These are phyloP conservation scores for Cryptosporidium tyzzeri DNA, from an alignment of 169 alveolate genomes.

Conservation along the genomic window DNA sequence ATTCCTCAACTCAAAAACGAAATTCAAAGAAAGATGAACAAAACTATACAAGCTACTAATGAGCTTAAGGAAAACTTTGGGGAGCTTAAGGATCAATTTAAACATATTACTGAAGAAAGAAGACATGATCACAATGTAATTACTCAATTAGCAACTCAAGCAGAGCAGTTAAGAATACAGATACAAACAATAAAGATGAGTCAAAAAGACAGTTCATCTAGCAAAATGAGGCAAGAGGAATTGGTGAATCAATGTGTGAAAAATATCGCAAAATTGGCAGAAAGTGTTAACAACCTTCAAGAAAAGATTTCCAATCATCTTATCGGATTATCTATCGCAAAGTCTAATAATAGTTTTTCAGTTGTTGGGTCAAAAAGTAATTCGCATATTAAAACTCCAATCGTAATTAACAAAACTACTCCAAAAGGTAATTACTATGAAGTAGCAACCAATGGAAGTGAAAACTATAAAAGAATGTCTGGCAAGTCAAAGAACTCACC, in stretches of 20 bases:
- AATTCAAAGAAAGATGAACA: conserved; percentile 65
- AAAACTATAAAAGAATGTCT: conserved; percentile 32
- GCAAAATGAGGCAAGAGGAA: conserved; percentile 62
- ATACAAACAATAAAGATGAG: conserved; percentile 44
- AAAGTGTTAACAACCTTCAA: conserved; percentile 66
- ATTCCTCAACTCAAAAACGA: conserved; percentile 70
- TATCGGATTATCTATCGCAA: conserved; percentile 62
- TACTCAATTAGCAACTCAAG: conserved; percentile 59
- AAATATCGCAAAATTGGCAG: conserved; percentile 73
- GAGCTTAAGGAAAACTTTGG: conserved; percentile 57
- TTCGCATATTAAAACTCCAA: conserved; percentile 48
- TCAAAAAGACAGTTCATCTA: conserved; percentile 54
- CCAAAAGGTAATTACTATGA: conserved; percentile 64
- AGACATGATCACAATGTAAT: conserved; percentile 66
- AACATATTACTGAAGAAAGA: conserved; percentile 44
- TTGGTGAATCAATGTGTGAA: conserved; percentile 72
- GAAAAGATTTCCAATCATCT: conserved; percentile 69
- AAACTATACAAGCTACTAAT: conserved; percentile 71
- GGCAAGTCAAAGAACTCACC: conserved; percentile 49
- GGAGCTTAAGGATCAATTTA: conserved; percentile 51
- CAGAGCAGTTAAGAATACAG: conserved; percentile 67
- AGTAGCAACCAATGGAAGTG: conserved; percentile 15
- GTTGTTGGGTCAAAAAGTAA: conserved; percentile 22
- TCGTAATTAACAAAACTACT: conserved; percentile 20
- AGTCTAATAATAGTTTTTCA: conserved; percentile 27